A percentile compares a stretch with the other conserved stretches of the same genome.
phyloP scores from a whole-genome alignment of 208 protist species.

The Acanthamoeba lenticulata region DNA sequence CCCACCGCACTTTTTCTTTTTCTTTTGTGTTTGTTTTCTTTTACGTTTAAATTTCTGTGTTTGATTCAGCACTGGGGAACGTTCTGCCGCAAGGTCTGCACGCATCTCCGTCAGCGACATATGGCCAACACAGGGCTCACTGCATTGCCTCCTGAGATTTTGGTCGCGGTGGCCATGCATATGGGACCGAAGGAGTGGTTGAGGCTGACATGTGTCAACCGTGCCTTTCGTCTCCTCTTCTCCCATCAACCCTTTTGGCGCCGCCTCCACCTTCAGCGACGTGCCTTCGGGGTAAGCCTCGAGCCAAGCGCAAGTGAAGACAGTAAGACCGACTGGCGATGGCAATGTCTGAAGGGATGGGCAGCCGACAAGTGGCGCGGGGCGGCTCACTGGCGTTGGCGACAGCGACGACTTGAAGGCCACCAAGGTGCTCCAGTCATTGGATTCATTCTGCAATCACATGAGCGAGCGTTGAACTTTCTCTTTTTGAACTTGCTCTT shows the following conservation, averaged over 20 bases:
- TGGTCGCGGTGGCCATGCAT: background rate
- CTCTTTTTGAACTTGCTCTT: background rate
- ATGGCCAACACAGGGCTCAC: background rate
- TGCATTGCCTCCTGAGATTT: background rate
- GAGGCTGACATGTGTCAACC: background rate
- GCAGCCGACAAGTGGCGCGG: background rate
- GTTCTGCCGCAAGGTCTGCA: too few relatives aligned
- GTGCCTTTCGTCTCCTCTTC: background rate
- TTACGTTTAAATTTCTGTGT: too few relatives aligned
- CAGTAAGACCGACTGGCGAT: background rate
- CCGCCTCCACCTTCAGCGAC: background rate
- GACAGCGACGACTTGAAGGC: background rate
- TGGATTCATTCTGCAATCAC: too few relatives aligned
- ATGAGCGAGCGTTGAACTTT: too few relatives aligned
- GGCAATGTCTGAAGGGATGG: background rate
- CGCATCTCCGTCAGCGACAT: background rate
- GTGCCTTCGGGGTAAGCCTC: too few relatives aligned
- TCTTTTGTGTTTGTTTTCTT: too few relatives aligned
- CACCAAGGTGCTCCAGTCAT: background rate
- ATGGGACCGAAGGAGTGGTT: background rate
- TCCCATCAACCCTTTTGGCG: background rate
- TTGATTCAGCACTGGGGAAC: too few relatives aligned
- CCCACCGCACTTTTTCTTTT: too few relatives aligned
- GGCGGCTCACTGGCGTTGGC: background rate
- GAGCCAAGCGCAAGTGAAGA: background rate